phyloP scores from a whole-genome alignment of 306 rosid genomes.

The Dryas octopetala region DNA sequence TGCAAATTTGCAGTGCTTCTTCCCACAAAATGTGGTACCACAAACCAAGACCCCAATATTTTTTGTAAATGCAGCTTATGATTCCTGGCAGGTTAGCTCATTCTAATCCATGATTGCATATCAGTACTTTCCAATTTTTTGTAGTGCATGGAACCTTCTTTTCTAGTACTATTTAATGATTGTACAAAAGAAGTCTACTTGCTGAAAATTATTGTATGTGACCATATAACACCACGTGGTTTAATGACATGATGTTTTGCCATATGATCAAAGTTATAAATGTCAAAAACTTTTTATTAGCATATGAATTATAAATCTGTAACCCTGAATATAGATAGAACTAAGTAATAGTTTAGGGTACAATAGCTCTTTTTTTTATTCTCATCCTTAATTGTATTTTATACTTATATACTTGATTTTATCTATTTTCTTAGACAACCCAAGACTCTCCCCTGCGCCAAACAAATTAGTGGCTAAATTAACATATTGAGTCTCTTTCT shows the following conservation, averaged over 20 bases:
- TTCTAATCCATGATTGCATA: neutral
- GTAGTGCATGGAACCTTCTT: neutral
- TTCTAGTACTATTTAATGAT: neutral
- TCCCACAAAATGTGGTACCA: constrained; percentile 70
- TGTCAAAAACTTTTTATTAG: neutral
- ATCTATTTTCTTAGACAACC: too few relatives aligned
- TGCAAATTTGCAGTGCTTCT: constrained; percentile 68
- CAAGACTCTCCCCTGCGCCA: too few relatives aligned
- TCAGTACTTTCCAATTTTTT: neutral
- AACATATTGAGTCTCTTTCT: too few relatives aligned
- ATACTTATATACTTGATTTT: too few relatives aligned
- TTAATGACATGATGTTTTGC: neutral
- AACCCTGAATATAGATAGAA: neutral
- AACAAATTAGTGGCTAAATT: too few relatives aligned
- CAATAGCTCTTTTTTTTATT: too few relatives aligned
- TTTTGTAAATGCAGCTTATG: constrained; percentile 85
- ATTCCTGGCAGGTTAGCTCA: constrained; percentile 93
- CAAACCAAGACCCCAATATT: constrained; percentile 72
- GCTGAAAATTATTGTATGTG: too few relatives aligned
- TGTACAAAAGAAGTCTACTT: too few relatives aligned
- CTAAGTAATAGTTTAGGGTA: neutral
- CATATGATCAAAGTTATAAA: neutral
- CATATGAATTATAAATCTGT: neutral
- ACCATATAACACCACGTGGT: too few relatives aligned
- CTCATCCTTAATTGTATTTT: too few relatives aligned